phyloP scores from a whole-genome alignment of 2,329 filamentous ascomycete genomes.

The Aspergillus intermedius region DNA sequence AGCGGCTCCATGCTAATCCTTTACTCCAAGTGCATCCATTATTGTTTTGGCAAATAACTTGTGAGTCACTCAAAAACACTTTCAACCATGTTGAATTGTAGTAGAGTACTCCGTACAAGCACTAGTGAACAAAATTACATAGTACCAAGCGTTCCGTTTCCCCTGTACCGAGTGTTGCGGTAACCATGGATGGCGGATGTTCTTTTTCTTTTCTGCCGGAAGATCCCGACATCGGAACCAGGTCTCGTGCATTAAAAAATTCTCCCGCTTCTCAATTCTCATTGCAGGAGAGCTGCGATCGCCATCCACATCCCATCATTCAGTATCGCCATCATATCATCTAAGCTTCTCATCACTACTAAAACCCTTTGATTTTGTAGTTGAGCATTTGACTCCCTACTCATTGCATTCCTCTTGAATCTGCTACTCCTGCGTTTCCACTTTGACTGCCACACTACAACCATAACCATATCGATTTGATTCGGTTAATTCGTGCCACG shows the following conservation, averaged over 20 bases:
- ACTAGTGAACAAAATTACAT: too few species aligned
- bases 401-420: not conserved
- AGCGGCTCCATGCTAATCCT: too few species aligned
- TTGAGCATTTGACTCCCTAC: not conserved
- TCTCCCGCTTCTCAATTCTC: constrained; percentile 8
- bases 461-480: too few species aligned
- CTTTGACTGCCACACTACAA: too few species aligned
- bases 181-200: not conserved
- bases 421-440: too few species aligned
- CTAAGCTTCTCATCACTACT: not conserved
- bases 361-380: not conserved
- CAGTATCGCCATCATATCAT: constrained; percentile 7
- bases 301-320: constrained; percentile 6
- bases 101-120: too few species aligned
- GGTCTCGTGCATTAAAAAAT: constrained; percentile 6
- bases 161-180: not conserved
- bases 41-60: too few species aligned
- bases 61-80: too few species aligned
- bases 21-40: too few species aligned
- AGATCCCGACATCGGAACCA: constrained; percentile 18
- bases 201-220: constrained; percentile 10
- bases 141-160: too few species aligned
- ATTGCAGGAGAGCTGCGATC: constrained; percentile 6
- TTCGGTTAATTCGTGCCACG: too few species aligned
- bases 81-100: too few species aligned